Conservation (phyloP, 257 asterid genomes). For the Nicotiana tomentosiformis region DNA sequence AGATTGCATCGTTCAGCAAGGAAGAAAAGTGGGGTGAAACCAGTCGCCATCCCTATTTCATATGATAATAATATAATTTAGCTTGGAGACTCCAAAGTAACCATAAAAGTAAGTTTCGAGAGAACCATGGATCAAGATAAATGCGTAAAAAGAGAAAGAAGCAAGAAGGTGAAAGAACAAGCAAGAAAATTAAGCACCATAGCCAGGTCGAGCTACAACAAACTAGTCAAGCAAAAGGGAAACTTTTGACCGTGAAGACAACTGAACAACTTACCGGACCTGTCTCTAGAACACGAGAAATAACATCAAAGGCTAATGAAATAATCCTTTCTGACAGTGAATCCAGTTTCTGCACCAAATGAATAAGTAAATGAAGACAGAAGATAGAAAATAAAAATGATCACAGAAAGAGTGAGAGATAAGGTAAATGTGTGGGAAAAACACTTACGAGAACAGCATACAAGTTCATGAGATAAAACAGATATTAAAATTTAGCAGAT, state of each 20-base stretch:
- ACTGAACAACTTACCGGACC: constrained; percentile 30
- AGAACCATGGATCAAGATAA: background rate
- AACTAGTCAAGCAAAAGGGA: background rate
- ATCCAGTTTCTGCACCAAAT: constrained; percentile 28
- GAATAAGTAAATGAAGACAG: background rate
- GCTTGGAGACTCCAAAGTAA: background rate
- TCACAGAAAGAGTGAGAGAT: background rate
- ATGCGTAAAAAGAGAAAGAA: background rate
- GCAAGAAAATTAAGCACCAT: background rate
- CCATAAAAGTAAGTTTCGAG: background rate
- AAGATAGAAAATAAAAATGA: background rate
- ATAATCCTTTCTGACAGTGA: constrained; percentile 30
- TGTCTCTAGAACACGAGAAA: constrained; percentile 35
- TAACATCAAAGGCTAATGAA: constrained; percentile 35
- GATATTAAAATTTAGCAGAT: background rate
- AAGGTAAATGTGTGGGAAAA: background rate
- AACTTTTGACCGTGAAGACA: constrained; percentile 1
- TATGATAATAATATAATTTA: background rate
- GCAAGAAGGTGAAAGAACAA: background rate
- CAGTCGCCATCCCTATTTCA: constrained; percentile 40
- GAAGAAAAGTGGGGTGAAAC: constrained; percentile 34
- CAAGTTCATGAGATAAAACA: background rate
- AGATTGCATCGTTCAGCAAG: constrained; percentile 32
- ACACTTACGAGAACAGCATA: constrained; percentile 10
- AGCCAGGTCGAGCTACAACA: background rate